Base-by-base conservation (phyloP, 1,284 basidiomycete species). In the Puccinia novopanici region DNA sequence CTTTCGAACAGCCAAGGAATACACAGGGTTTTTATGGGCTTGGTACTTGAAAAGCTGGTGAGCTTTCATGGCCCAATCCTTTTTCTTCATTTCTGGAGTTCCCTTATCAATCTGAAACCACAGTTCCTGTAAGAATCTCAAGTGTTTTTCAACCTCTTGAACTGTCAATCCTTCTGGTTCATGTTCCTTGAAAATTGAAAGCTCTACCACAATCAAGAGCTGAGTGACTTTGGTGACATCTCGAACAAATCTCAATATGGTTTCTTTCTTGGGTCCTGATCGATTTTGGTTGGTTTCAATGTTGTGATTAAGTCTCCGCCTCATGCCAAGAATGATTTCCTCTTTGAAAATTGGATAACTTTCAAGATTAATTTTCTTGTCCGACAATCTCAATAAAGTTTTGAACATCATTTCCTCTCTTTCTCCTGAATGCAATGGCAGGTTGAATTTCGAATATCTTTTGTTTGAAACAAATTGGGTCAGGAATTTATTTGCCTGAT, bases 341-440 rank as follows among this genome's bases (percentile, higher is more conserved):
- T 54, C 19, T 63, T 10, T 2, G 34, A 63, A 63, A 63, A 3
- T 40, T 24, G 30, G 24, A 40, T 5, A 27, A n/a, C 15, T 19
- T 5, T 63, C 59, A 63, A 63, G 59, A 37, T 63, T 34, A 22
- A 63, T 63, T 40, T 63, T 63, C 3, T 40, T 63, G 37, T 63
- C 59, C 37, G 59, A 63, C 30, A 37, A 37, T 63, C 27, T 59
- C 55, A 59, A 22, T 22, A 34, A 37, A 40, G 34, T 37, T 15
- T 63, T 1, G 12, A 19, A 40, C 37, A 63, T 3, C 37, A 27
- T 34, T 15, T 0, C 10, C 10, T 34, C 6, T 24, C 27, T 24
- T 10, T 1, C 6, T 30, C 34, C 19, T 63, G 40, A 40, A 40
- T 27, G 2, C 27, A 2, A n/a, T n/a, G n/a, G n/a, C n/a, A n/a